Conservation (phyloP, 306 rosid species). For the Quercus dentata region DNA sequence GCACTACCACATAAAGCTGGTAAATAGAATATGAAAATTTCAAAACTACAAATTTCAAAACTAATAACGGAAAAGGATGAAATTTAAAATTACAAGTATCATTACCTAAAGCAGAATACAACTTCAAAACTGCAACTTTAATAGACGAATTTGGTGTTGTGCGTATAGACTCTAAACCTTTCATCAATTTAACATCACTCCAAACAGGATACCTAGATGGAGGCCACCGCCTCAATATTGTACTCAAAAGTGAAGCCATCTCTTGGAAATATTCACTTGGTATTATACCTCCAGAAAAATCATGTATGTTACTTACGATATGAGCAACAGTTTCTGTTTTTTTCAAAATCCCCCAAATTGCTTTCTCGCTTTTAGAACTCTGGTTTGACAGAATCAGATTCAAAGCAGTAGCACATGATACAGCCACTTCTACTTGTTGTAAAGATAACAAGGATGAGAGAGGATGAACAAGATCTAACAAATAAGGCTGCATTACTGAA, state of each 20-base stretch:
- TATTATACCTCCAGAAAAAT: conserved; percentile 29
- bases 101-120: conserved; percentile 86
- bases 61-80: neutral
- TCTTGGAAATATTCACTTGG: conserved; percentile 50
- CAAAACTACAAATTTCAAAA: conserved; percentile 6
- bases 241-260: conserved; percentile 72
- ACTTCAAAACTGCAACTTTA: conserved; percentile 58
- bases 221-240: conserved; percentile 66
- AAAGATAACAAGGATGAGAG: conserved; percentile 57
- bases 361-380: conserved; percentile 49
- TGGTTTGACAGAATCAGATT: conserved; percentile 50
- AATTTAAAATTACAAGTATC: neutral
- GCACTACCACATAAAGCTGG: conserved; percentile 80
- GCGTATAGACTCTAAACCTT: conserved; percentile 40
- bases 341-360: conserved; percentile 55
- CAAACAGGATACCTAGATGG: conserved; percentile 64
- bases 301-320: conserved; percentile 38
- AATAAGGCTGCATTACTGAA: conserved; percentile 39
- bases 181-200: conserved; percentile 53
- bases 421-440: conserved; percentile 49
- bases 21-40: conserved; percentile 24
- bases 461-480: conserved; percentile 62
- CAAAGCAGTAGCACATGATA: conserved; percentile 60
- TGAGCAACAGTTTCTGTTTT: conserved; percentile 39
- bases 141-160: conserved; percentile 30